Percentiles rank a stretch among this genome's conserved stretches.
These are phyloP conservation scores for Exophiala calicioides DNA, from an alignment of 2,329 filamentous ascomycete species.

Conservation along the genomic window DNA sequence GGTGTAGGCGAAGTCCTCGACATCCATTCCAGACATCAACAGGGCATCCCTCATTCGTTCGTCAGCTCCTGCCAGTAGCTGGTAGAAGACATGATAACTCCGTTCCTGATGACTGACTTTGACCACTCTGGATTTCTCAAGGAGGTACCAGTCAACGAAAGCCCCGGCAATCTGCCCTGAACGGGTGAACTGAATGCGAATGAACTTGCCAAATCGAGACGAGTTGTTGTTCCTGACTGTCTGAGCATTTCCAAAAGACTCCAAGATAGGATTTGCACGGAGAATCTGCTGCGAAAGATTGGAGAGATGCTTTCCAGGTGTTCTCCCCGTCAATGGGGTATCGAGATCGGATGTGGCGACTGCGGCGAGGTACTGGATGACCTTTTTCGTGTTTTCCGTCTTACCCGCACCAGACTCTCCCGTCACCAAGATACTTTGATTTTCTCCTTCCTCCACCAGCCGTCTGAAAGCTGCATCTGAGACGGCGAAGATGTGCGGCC, in stretches of 20 bases:
- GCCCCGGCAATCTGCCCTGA: slow-evolving; percentile 89
- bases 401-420: slow-evolving; percentile 98
- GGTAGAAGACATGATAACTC: slow-evolving; percentile 98
- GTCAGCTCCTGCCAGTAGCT: slow-evolving; percentile 83
- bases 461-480: slow-evolving; percentile 96
- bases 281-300: slow-evolving; percentile 96
- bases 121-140: slow-evolving; percentile 98
- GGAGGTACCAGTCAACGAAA: slow-evolving; percentile 96
- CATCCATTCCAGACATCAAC: slow-evolving; percentile 70
- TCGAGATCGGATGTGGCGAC: slow-evolving; percentile 75
- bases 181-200: slow-evolving; percentile 89
- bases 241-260: slow-evolving; percentile 97
- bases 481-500: slow-evolving; percentile 97
- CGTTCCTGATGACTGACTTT: slow-evolving; percentile 82
- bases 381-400: slow-evolving; percentile 99
- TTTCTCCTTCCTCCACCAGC: slow-evolving; percentile 88
- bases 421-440: slow-evolving; percentile 97
- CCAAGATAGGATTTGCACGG: slow-evolving; percentile 92
- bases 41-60: slow-evolving; percentile 72
- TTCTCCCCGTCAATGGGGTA: slow-evolving; percentile 58
- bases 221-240: slow-evolving; percentile 98
- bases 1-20: slow-evolving; percentile 90
- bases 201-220: slow-evolving; percentile 97
- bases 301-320: slow-evolving; percentile 67
- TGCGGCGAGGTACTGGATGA: slow-evolving; percentile 96